Base-by-base conservation (phyloP, 2,329 filamentous ascomycete species). In the Gnomoniopsis sp. region DNA sequence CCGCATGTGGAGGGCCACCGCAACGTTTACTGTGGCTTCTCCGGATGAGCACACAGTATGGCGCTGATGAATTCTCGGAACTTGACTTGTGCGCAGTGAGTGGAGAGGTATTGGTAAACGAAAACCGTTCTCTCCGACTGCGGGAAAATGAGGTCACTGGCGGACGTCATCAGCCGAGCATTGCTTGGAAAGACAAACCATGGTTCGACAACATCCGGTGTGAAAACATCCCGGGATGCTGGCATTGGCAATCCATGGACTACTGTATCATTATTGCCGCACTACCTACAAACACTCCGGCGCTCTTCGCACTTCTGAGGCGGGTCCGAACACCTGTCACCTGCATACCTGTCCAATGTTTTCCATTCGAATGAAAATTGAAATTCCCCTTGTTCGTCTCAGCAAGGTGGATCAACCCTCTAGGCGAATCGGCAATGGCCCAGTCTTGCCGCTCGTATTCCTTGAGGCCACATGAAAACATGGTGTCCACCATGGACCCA, bases 391-490 rank as follows among this genome's bases (percentile, higher is more conserved):
- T 15, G 21, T 23, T 38, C 46, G 21, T n/a, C 22, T 23, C 33
- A 49, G 22, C 30, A n/a, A n/a, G 19, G 3, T n/a, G 38, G 23
- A 19, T 33, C 23, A 10, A 30, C 15, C 47, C 8, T 43, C 33
- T n/a, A 50, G 53, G 33, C 47, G 49, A 41, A 14, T 41, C 36
- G 36, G 36, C 17, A 41, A 41, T 12, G 43, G 8, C 43, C 17
- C 43, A 46, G 95, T 93, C 68, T 89, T 80, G 1, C 43, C 6
- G n/a, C 43, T 46, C 43, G 43, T 46, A 46, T 46, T 46, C 43
- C 43, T 10, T 46, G 43, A 19, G 86, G 87, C 49, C 96, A 76
- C 91, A 99, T 96, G 63, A 99, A 6, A n/a, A 10, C 19, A 17
- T 46, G 26, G 43, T 22, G n/a, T 22, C 43, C 15, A 46, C n/a